Evolutionary conservation across 1,284 basidiomycete genomes (phyloP).

Genomic region (Ustilago curta): DNA sequence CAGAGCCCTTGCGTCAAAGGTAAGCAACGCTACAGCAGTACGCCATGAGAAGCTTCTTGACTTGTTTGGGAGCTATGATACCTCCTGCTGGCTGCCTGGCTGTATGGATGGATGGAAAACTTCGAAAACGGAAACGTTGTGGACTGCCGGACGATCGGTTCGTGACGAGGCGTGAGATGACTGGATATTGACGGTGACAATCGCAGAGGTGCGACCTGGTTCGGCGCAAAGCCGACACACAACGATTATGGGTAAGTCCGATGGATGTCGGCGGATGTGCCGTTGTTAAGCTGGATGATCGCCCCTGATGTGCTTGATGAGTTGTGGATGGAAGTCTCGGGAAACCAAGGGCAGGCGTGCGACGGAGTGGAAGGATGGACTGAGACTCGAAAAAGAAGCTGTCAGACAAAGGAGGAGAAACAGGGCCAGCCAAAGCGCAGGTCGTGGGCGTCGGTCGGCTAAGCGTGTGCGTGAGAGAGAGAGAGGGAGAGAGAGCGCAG

Average conservation of each 20-base stretch:
- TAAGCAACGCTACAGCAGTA: not conserved
- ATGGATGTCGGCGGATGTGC: not conserved
- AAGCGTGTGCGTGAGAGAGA: not conserved
- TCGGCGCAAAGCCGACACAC: constrained; percentile 3
- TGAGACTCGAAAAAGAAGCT: too few species aligned
- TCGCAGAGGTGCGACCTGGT: not conserved
- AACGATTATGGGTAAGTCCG: not conserved
- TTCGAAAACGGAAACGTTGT: not conserved
- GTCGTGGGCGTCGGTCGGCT: constrained; percentile 6
- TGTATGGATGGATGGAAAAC: too few species aligned
- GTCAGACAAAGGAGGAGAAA: not conserved
- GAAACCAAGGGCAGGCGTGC: too few species aligned
- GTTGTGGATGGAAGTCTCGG: not conserved
- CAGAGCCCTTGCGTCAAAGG: not conserved
- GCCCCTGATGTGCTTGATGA: not conserved
- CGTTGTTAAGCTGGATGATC: not conserved
- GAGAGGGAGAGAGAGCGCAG: not conserved
- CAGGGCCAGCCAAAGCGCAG: not conserved
- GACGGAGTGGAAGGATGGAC: not conserved
- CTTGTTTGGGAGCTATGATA: not conserved
- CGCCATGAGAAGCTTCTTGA: constrained; percentile 6
- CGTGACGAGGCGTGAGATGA: not conserved
- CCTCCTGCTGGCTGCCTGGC: not conserved
- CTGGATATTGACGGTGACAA: not conserved
- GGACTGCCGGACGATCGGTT: not conserved